Evolutionary conservation across 176 grass and related monocot species (phyloP), one percentile per base, ranked within the genome.

Genomic region (Hyparrhenia diplandra): DNA sequence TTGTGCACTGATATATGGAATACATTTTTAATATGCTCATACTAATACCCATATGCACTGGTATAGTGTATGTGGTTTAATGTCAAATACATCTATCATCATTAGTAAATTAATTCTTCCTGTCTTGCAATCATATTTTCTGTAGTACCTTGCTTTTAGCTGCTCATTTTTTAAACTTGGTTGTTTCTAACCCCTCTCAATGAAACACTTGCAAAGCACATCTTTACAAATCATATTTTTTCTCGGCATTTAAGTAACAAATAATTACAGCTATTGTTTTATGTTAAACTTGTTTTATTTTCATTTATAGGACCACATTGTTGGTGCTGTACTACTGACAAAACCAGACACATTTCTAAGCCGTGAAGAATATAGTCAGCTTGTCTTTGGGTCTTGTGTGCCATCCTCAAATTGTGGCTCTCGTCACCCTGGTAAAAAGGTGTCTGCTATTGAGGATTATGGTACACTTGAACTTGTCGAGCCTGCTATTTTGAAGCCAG

Each of bases 321-420:
- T 94, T 80, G 75, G 95, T 93, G 95, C 95, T 64, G 95, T 98
- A 65, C 90, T 98, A 35, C 78, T 98, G 54, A 98, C 95, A 89
- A 92, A 91, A 69, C 35, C 60, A 39, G 90, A 84, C 69, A 98
- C 95, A 0, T 73, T 98, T 76, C 85, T 98, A 45, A 94, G 83
- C 75, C 95, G 88, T 85, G 85, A 98, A 76, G 90, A 98, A 69
- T 98, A 98, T 41, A 75, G 85, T 83, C 95, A 98, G 75, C 95
- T 98, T 83, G 84, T 94, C 67, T 93, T 77, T 79, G 89, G 86
- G 57, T 92, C 88, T 74, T 88, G 82, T 47, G 76, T 94, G 64
- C 86, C 83, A 51, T 70, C 72, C 39, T 87, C 85, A 82, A n/a
- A 82, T 54, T 24, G 57, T 27, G 78, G 70, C 29, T 64, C 45